Percentiles rank a stretch among this genome's conserved stretches.
phyloP scores from a whole-genome alignment of 108 stramenopile genomes.

The Chaetoceros tenuissimus region DNA sequence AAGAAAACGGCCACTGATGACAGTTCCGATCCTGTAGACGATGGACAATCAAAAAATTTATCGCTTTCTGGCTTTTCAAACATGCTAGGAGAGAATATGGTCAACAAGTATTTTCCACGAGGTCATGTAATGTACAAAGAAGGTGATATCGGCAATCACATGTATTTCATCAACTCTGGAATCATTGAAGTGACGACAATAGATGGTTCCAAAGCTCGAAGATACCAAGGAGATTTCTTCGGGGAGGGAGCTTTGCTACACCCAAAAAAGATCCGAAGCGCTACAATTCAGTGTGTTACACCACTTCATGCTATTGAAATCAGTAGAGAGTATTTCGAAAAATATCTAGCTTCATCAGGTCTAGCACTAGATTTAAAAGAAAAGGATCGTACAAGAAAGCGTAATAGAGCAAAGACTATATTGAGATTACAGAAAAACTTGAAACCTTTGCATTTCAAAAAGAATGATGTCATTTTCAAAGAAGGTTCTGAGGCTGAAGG shows the following conservation, averaged over 20 bases:
- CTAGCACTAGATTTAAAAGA: slow-evolving; percentile 50
- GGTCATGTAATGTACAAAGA: slow-evolving; percentile 65
- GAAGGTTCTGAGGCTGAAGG: slow-evolving; percentile 49
- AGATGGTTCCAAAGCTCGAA: slow-evolving; percentile 46
- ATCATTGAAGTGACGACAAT: slow-evolving; percentile 55
- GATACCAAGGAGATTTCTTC: slow-evolving; percentile 64
- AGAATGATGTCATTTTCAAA: slow-evolving; percentile 37
- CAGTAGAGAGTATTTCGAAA: slow-evolving; percentile 80
- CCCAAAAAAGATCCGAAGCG: slow-evolving; percentile 44
- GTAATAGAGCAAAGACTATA: slow-evolving; percentile 74
- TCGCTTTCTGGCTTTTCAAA: slow-evolving; percentile 63
- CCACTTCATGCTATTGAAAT: slow-evolving; percentile 82
- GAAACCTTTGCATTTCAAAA: slow-evolving; percentile 21
- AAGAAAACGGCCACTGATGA: slow-evolving; percentile 2
- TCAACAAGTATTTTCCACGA: slow-evolving; percentile 66
- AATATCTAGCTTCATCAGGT: slow-evolving; percentile 58
- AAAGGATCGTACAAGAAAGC: slow-evolving; percentile 70
- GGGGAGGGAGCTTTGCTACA: slow-evolving; percentile 76
- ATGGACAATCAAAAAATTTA: slow-evolving; percentile 22
- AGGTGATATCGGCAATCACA: slow-evolving; percentile 54
- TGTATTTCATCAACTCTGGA: slow-evolving; percentile 81
- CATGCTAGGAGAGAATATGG: slow-evolving; percentile 70
- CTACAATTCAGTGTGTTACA: slow-evolving; percentile 63
- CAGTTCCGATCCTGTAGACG: slow-evolving; percentile 16
- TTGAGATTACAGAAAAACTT: slow-evolving; percentile 58